Evolutionary conservation across 2,329 filamentous ascomycete species (phyloP), one percentile per base, ranked within the genome.

Genomic region (Ophiostoma pallidulum): DNA sequence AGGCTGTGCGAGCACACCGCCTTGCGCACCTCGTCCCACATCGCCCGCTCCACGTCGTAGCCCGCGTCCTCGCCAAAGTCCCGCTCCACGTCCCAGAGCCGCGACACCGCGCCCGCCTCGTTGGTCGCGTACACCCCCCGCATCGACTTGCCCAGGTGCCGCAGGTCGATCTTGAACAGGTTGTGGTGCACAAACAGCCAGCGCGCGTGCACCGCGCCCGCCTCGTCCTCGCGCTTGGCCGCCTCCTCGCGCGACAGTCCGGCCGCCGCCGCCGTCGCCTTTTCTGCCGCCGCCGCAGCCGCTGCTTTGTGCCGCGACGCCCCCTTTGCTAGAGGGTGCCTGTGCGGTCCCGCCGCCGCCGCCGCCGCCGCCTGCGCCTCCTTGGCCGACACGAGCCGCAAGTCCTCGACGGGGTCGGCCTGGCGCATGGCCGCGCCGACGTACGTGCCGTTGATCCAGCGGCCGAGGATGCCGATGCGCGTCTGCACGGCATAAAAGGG

Each of bases 401-500:
- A 61, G 55, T 64, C 62, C 29, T 61, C 56, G 8, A 51, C 45
- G 6, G 62, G 61, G 24, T 63, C 60, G 32, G 58, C 57, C 52
- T 64, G 62, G 28, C 53, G 56, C 57, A 63, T 63, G 31, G 53
- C 58, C 8, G 53, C 56, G 1, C 51, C 54, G 29, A 57, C 47
- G 18, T 55, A 59, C 24, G 51, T 47, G 28, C 53, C 57, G 41
- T 62, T 60, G 51, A 62, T 38, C 48, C 54, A 55, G 4, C 60
- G 59, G 10, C 66, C 66, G 1, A 67, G 49, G 24, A 62, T 56
- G 5, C 47, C 52, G n/a, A 61, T 59, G 0, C 51, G 53, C 22
- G 62, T 62, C 45, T 61, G 58, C 43, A 69, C 63, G 54, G 65
- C 58, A 55, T 70, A 71, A 51, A 62, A 68, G 0, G 66, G 62